These are phyloP conservation scores for Cladophialophora psammophila DNA, from an alignment of 2,329 filamentous ascomycete species.

Conservation along the genomic window DNA sequence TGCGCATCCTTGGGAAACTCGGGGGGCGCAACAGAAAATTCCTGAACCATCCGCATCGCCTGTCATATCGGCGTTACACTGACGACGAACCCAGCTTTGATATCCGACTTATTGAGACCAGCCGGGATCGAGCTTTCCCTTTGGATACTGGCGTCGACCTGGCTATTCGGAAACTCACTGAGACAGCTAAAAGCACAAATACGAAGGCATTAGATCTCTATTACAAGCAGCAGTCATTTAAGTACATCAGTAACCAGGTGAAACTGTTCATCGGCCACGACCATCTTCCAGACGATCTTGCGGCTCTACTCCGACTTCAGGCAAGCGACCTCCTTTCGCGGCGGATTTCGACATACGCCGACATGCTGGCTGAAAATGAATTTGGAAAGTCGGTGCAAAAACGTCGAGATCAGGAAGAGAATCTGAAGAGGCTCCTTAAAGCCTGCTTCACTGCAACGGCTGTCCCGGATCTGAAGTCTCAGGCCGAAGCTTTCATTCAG, in stretches of 20 bases:
- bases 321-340: constrained; percentile 81
- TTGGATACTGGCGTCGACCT: constrained; percentile 85
- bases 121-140: constrained; percentile 86
- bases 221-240: constrained; percentile 93
- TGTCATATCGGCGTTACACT: constrained; percentile 82
- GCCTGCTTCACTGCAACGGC: constrained; percentile 86
- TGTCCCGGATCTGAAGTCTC: constrained; percentile 77
- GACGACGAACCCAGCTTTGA: constrained; percentile 91
- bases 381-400: constrained; percentile 84
- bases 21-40: constrained; percentile 96
- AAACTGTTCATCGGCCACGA: constrained; percentile 91
- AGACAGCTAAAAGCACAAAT: constrained; percentile 71
- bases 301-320: constrained; percentile 82
- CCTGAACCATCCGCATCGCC: constrained; percentile 84
- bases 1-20: constrained; percentile 95
- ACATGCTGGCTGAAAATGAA: constrained; percentile 75
- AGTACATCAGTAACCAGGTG: constrained; percentile 84
- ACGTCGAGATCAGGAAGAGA: constrained; percentile 81
- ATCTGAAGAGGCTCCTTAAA: constrained; percentile 85
- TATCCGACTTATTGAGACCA: constrained; percentile 85
- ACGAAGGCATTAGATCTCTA: constrained; percentile 74
- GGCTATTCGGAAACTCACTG: constrained; percentile 86
- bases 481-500: constrained; percentile 76
- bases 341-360: constrained; percentile 72
- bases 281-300: constrained; percentile 85